Percentiles rank a stretch among this genome's conserved stretches.
Conservation (phyloP, 1,139 yeast genomes). For the Blastobotrys arbuscula region DNA sequence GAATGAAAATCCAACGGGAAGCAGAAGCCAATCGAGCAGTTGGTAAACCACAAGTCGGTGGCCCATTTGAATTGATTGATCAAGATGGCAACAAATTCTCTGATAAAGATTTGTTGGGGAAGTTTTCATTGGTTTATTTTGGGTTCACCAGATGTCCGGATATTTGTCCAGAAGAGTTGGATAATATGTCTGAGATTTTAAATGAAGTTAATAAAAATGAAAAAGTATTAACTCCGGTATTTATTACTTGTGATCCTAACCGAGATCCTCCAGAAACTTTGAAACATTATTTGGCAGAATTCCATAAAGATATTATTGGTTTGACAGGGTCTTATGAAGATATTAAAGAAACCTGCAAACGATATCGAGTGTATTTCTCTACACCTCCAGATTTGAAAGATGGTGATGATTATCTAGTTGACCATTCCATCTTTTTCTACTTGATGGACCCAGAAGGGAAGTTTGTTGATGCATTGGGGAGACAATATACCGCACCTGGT, state of each 20-base stretch:
- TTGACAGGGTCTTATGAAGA: slow-evolving; percentile 86
- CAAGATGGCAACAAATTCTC: slow-evolving; percentile 69
- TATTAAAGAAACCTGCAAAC: slow-evolving; percentile 76
- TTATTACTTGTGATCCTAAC: slow-evolving; percentile 94
- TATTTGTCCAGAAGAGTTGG: slow-evolving; percentile 96
- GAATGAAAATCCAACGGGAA: slow-evolving; percentile 62
- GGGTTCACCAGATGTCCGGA: slow-evolving; percentile 98
- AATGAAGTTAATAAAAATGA: slow-evolving; percentile 50
- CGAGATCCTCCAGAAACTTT: slow-evolving; percentile 83
- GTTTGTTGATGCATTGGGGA: slow-evolving; percentile 89
- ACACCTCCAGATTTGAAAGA: slow-evolving; percentile 92
- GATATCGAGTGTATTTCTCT: slow-evolving; percentile 87
- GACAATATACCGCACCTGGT: slow-evolving; percentile 74
- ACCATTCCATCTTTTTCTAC: slow-evolving; percentile 93
- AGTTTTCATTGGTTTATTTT: slow-evolving; percentile 77
- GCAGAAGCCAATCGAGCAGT: slow-evolving; percentile 81
- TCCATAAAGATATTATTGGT: slow-evolving; percentile 84
- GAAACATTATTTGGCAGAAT: slow-evolving; percentile 73
- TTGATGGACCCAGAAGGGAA: slow-evolving; percentile 96
- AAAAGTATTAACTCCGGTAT: slow-evolving; percentile 64
- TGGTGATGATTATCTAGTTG: slow-evolving; percentile 94
- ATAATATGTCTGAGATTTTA: slow-evolving; percentile 77
- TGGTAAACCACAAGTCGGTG: slow-evolving; percentile 93
- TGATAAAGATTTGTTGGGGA: slow-evolving; percentile 66
- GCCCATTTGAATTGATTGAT: slow-evolving; percentile 71